phyloP scores from a whole-genome alignment of 2,329 filamentous ascomycete species.

The Akanthomyces lecanii region DNA sequence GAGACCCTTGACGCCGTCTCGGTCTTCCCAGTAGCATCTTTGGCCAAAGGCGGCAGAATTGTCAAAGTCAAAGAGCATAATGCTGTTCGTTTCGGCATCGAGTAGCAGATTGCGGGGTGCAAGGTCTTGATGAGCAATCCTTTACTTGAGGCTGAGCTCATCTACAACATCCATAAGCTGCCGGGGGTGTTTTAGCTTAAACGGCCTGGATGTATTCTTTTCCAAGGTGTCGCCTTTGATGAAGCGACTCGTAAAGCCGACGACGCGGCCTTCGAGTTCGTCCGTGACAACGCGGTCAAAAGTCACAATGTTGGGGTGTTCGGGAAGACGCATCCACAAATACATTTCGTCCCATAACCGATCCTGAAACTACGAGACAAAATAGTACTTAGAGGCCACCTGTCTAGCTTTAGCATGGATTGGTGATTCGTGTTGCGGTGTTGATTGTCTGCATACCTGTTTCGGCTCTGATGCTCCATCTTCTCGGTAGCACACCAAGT shows the following conservation, averaged over 20 bases:
- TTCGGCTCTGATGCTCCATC: too few relatives aligned
- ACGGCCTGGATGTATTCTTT: slow-evolving; percentile 26
- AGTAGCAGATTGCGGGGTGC: slow-evolving; percentile 36
- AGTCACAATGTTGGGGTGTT: slow-evolving; percentile 28
- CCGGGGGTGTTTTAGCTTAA: slow-evolving; percentile 33
- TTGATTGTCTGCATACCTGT: slow-evolving; percentile 15
- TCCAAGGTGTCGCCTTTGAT: slow-evolving; percentile 30
- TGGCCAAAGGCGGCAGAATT: slow-evolving; percentile 26
- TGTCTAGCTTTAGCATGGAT: not conserved
- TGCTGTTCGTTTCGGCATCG: slow-evolving; percentile 25
- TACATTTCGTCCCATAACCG: slow-evolving; percentile 32
- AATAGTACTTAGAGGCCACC: slow-evolving; percentile 31
- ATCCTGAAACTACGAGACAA: slow-evolving; percentile 21
- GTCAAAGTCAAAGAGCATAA: slow-evolving; percentile 36
- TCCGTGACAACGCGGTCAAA: slow-evolving; percentile 33
- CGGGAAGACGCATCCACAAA: slow-evolving; percentile 28
- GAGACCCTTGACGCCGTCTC: not conserved
- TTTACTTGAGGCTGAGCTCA: slow-evolving; percentile 33
- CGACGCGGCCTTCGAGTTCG: slow-evolving; percentile 25
- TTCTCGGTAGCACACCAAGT: slow-evolving; percentile 21
- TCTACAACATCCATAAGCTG: slow-evolving; percentile 35
- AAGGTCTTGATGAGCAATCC: slow-evolving; percentile 38
- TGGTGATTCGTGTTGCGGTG: too few relatives aligned
- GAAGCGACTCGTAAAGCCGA: slow-evolving; percentile 34
- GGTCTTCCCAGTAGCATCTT: slow-evolving; percentile 12